A percentile compares a stretch with the other conserved stretches of the same genome.
Evolutionary conservation across 2,329 filamentous ascomycete genomes (phyloP).

Genomic region (Sarocladium oryzae): DNA sequence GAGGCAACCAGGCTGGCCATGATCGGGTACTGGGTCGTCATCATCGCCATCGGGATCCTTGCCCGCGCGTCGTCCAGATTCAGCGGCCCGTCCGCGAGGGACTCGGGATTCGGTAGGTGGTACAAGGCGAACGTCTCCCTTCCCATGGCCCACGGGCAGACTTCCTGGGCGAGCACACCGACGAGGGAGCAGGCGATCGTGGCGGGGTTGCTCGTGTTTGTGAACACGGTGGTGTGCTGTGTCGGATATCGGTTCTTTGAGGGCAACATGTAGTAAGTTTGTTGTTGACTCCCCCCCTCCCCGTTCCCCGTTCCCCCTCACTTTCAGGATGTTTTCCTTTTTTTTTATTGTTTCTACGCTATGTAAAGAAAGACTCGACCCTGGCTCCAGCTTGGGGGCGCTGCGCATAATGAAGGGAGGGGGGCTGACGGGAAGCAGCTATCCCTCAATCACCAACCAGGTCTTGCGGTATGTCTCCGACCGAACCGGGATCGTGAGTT

Average conservation of each 20-base stretch:
- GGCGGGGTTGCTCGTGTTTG: constrained; percentile 27
- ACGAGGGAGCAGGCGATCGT: constrained; percentile 36
- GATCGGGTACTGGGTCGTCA: constrained; percentile 33
- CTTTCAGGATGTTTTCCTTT: no score
- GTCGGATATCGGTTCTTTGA: constrained; percentile 31
- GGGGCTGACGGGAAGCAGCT: constrained; percentile 21
- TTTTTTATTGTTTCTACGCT: no score
- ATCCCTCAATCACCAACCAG: constrained; percentile 26
- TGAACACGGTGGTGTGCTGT: constrained; percentile 31
- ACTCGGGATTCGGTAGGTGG: not conserved
- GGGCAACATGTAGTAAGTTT: constrained; percentile 34
- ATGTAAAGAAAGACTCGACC: no score
- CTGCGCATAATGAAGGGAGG: no score
- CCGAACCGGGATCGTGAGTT: constrained; percentile 56
- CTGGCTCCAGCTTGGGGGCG: no score
- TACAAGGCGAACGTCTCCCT: constrained; percentile 26
- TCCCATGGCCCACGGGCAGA: constrained; percentile 37
- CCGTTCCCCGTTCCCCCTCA: no score
- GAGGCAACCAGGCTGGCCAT: constrained; percentile 24
- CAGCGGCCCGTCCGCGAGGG: not conserved
- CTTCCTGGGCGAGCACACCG: constrained; percentile 38
- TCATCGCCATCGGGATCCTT: constrained; percentile 28
- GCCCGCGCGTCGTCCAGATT: constrained; percentile 20
- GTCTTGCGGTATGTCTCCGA: constrained; percentile 52
- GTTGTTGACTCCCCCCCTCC: no score